Evolutionary conservation across 2,329 filamentous ascomycete species (phyloP).

Genomic region (Clonostachys rhizophaga): DNA sequence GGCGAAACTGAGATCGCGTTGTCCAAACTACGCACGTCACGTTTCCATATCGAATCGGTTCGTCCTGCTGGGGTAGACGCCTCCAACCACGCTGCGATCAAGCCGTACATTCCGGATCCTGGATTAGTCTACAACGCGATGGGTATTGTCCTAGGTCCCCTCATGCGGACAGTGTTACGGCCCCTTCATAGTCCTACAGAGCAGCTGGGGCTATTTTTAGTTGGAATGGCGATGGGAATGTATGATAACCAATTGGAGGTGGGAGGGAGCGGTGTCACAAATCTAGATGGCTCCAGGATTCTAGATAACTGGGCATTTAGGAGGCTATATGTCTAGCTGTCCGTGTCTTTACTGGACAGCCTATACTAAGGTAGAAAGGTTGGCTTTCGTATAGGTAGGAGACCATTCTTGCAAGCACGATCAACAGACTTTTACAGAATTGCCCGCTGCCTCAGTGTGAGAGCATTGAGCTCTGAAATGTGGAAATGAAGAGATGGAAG

Average conservation of each 20-base stretch:
- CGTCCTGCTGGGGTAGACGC: slow-evolving; percentile 57
- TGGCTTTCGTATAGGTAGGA: too few species aligned
- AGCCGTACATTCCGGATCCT: slow-evolving; percentile 30
- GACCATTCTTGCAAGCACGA: too few species aligned
- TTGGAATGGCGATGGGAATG: slow-evolving; percentile 37
- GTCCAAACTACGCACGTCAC: slow-evolving; percentile 41
- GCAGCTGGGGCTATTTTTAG: slow-evolving; percentile 34
- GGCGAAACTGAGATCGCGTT: slow-evolving; percentile 60
- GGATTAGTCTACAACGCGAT: slow-evolving; percentile 5
- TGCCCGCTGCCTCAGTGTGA: too few species aligned
- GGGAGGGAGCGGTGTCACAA: too few species aligned
- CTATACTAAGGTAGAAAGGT: too few species aligned
- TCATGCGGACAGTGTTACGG: slow-evolving; percentile 8
- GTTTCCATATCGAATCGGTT: slow-evolving; percentile 33
- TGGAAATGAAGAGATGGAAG: too few species aligned
- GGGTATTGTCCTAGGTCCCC: slow-evolving; percentile 5
- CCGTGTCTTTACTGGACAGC: too few species aligned
- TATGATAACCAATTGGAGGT: neutral
- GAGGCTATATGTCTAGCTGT: too few species aligned
- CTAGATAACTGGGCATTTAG: too few species aligned
- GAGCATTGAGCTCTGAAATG: too few species aligned
- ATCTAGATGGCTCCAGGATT: too few species aligned
- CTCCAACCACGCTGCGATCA: slow-evolving; percentile 30
- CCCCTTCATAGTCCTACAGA: slow-evolving; percentile 33
- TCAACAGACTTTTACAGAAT: too few species aligned